Conservation (phyloP, 352 stramenopile genomes). For the Phytophthora citricola region DNA sequence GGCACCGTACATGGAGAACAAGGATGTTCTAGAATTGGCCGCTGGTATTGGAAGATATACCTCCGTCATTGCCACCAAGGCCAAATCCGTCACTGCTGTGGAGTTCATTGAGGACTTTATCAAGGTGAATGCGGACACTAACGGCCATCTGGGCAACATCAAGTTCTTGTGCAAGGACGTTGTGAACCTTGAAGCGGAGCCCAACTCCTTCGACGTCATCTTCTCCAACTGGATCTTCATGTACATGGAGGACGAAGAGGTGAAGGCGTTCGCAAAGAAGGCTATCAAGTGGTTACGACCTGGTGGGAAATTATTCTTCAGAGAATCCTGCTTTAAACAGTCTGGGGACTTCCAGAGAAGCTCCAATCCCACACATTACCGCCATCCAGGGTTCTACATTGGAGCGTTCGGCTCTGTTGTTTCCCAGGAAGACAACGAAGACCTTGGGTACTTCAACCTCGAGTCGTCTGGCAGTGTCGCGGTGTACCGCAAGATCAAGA, state of each 20-base stretch:
- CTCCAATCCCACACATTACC: slow-evolving; percentile 73
- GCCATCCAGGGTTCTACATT: slow-evolving; percentile 72
- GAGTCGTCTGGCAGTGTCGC: slow-evolving; percentile 70
- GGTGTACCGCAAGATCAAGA: slow-evolving; percentile 80
- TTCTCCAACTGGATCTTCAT: slow-evolving; percentile 86
- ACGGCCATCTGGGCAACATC: slow-evolving; percentile 68
- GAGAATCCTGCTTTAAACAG: slow-evolving; percentile 73
- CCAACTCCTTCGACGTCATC: slow-evolving; percentile 72
- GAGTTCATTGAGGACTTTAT: slow-evolving; percentile 87
- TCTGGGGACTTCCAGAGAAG: slow-evolving; percentile 68
- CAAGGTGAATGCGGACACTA: slow-evolving; percentile 56
- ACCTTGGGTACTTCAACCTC: slow-evolving; percentile 61
- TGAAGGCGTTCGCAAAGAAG: slow-evolving; percentile 62
- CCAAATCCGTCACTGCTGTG: slow-evolving; percentile 66
- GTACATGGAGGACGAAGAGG: slow-evolving; percentile 70
- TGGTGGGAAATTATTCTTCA: slow-evolving; percentile 73
- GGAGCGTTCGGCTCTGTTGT: slow-evolving; percentile 59
- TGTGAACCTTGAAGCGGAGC: slow-evolving; percentile 57
- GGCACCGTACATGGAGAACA: slow-evolving; percentile 55
- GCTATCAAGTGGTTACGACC: slow-evolving; percentile 70
- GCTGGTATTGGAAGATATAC: slow-evolving; percentile 78
- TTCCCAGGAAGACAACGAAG: slow-evolving; percentile 43
- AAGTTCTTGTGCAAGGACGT: slow-evolving; percentile 76
- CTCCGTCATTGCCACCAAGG: slow-evolving; percentile 49
- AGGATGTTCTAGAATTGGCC: slow-evolving; percentile 69